These are phyloP conservation scores for Pseudogymnoascus sp. DNA, from an alignment of 2,329 filamentous ascomycete genomes.

Conservation along the genomic window DNA sequence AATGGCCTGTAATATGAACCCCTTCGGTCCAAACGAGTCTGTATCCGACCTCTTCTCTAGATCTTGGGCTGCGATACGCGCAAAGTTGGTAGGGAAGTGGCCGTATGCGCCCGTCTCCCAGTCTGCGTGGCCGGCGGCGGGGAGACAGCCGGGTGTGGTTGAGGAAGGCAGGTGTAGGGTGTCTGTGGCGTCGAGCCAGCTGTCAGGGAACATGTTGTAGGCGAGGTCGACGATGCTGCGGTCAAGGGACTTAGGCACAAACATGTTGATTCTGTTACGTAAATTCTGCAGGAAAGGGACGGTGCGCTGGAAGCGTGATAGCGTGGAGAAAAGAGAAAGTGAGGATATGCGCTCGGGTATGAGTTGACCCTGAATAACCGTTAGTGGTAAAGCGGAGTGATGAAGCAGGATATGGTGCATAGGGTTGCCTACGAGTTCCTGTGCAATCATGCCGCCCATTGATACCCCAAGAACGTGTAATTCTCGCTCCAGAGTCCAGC, in stretches of 20 bases:
- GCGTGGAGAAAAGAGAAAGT: slow-evolving; percentile 53
- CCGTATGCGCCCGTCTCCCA: slow-evolving; percentile 30
- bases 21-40: slow-evolving; percentile 51
- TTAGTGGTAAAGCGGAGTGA: neutral
- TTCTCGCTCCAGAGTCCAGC: slow-evolving; percentile 53
- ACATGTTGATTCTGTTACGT: slow-evolving; percentile 43
- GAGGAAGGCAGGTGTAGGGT: slow-evolving; percentile 40
- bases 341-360: slow-evolving; percentile 45
- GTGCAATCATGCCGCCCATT: slow-evolving; percentile 87
- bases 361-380: slow-evolving; percentile 33
- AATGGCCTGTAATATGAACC: slow-evolving; percentile 68
- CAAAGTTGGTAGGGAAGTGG: slow-evolving; percentile 65
- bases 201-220: slow-evolving; percentile 53
- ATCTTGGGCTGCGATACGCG: slow-evolving; percentile 75
- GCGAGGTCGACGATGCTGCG: slow-evolving; percentile 56
- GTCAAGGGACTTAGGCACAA: slow-evolving; percentile 65
- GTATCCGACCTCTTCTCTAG: slow-evolving; percentile 59
- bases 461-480: slow-evolving; percentile 69
- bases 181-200: slow-evolving; percentile 57
- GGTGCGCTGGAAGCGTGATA: slow-evolving; percentile 52
- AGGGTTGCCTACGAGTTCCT: slow-evolving; percentile 53
- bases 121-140: slow-evolving; percentile 24
- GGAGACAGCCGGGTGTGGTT: slow-evolving; percentile 31
- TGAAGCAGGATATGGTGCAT: slow-evolving; percentile 10
- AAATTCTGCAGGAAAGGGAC: slow-evolving; percentile 58